Evolutionary conservation across 2,329 filamentous ascomycete species (phyloP), one percentile per base, ranked within the genome.

Genomic region (Passalora sequoiae): DNA sequence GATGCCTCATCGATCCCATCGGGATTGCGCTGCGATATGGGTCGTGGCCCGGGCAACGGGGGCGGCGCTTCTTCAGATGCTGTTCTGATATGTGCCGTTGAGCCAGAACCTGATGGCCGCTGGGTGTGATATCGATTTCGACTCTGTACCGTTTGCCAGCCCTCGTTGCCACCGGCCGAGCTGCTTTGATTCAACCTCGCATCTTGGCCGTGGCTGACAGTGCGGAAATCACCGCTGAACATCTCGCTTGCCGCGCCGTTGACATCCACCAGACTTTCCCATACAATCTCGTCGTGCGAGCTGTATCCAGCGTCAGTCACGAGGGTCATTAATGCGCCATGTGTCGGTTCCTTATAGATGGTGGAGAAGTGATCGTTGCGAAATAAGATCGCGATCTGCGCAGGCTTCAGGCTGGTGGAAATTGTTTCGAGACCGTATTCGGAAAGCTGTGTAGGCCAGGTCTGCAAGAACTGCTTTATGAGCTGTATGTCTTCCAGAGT

Each of bases 281-380:
- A 98, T 0, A 98, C 87, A 9, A 98, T 81, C 62, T 97, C 91
- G 12, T 89, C 84, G 55, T 96, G 88, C 7, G 75, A 78, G 8
- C 84, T 82, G 60, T 94, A 98, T 1, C 92, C 92, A 19, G 88
- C 85, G 61, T 98, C 92, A 0, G 92, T 97, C 10, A 98, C 89
- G 3, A 98, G 70, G 0, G 86, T 88, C 51, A 91, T 78, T 1
- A 97, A 74, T 53, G 86, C 77, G 29, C 80, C 74, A 0, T 83
- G 87, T 32, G 81, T 71, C 0, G 91, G 88, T 56, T 97, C 88
- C 48, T 89, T 87, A 66, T 94, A 95, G 0, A 98, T 66, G 0
- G 91, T 97, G 30, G 88, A 89, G 60, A 98, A 98, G 63, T 98
- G 92, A 60, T 98, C 91, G 58, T 98, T 98, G 19, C 92, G 80